phyloP scores from a whole-genome alignment of 371 early-diverging fungal species.

The Blastocladiella emersonii region DNA sequence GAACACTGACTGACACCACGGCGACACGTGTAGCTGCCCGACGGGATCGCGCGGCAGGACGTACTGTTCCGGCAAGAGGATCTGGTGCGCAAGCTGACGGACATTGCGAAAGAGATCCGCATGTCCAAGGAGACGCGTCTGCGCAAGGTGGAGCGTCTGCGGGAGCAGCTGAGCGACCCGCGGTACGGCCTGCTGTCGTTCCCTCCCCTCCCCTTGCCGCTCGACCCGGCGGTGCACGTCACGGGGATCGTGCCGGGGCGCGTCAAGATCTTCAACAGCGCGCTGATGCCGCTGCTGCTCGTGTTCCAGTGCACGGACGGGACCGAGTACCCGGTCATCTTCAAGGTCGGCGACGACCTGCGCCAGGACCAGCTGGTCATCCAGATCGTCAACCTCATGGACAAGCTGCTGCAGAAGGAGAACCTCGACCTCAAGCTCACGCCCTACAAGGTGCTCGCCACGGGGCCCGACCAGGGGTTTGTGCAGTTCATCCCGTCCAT shows the following conservation, averaged over 20 bases:
- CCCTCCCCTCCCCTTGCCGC: slow-evolving; percentile 63
- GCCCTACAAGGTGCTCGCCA: slow-evolving; percentile 88
- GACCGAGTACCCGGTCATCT: slow-evolving; percentile 73
- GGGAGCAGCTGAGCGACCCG: slow-evolving; percentile 56
- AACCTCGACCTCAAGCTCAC: slow-evolving; percentile 83
- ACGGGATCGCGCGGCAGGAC: slow-evolving; percentile 51
- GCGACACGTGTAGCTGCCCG: slow-evolving; percentile 26
- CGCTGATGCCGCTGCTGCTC: slow-evolving; percentile 66
- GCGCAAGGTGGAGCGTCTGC: slow-evolving; percentile 72
- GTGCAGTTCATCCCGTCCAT: slow-evolving; percentile 80
- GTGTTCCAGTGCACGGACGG: slow-evolving; percentile 67
- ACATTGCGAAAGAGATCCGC: slow-evolving; percentile 54
- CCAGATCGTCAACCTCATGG: slow-evolving; percentile 91
- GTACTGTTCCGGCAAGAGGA: slow-evolving; percentile 66
- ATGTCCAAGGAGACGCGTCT: slow-evolving; percentile 60
- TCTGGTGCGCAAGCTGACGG: slow-evolving; percentile 56
- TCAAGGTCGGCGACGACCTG: slow-evolving; percentile 93
- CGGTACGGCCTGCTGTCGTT: slow-evolving; percentile 61
- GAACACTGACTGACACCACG: neutral
- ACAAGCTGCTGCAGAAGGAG: slow-evolving; percentile 77
- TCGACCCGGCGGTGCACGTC: slow-evolving; percentile 73
- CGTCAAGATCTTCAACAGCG: slow-evolving; percentile 79
- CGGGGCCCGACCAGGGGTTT: slow-evolving; percentile 79
- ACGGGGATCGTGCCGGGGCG: slow-evolving; percentile 69
- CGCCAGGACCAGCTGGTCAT: slow-evolving; percentile 95